Conservation (phyloP, 1,284 basidiomycete species). For the Cryptococcus neoformans region DNA sequence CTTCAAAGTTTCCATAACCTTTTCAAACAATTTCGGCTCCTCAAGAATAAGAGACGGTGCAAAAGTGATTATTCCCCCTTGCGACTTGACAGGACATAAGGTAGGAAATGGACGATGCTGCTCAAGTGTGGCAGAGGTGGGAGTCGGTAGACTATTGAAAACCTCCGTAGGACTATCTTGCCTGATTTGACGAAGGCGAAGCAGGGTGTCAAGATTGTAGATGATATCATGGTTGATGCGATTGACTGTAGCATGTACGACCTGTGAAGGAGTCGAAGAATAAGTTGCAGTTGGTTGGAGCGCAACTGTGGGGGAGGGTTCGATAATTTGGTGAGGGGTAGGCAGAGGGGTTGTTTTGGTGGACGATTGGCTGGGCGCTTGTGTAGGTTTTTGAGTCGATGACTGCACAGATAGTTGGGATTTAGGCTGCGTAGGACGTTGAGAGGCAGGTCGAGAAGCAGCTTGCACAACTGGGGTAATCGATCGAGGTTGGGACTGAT, state of each 20-base stretch:
- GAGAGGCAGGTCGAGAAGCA: too few species aligned
- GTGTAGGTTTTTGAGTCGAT: too few species aligned
- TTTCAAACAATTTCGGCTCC: constrained; percentile 20
- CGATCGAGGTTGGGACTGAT: too few species aligned
- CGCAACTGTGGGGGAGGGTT: too few species aligned
- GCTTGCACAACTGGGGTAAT: too few species aligned
- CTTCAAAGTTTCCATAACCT: constrained; percentile 26
- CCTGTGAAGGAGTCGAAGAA: neutral
- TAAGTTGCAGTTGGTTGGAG: neutral
- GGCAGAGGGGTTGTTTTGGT: too few species aligned
- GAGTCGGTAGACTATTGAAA: neutral
- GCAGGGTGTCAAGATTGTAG: too few species aligned
- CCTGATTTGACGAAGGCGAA: too few species aligned
- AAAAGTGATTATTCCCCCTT: neutral
- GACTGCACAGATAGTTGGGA: too few species aligned
- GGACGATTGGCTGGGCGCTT: too few species aligned
- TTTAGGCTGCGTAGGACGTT: too few species aligned
- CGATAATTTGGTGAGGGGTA: too few species aligned
- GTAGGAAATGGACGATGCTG: neutral
- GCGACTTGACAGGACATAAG: neutral
- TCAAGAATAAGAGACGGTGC: constrained; percentile 5
- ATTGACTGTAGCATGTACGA: neutral
- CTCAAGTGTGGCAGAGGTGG: neutral
- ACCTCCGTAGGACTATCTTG: neutral
- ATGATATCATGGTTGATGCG: neutral